phyloP scores from a whole-genome alignment of 306 rosid genomes.

The Gleditsia sinensis region DNA sequence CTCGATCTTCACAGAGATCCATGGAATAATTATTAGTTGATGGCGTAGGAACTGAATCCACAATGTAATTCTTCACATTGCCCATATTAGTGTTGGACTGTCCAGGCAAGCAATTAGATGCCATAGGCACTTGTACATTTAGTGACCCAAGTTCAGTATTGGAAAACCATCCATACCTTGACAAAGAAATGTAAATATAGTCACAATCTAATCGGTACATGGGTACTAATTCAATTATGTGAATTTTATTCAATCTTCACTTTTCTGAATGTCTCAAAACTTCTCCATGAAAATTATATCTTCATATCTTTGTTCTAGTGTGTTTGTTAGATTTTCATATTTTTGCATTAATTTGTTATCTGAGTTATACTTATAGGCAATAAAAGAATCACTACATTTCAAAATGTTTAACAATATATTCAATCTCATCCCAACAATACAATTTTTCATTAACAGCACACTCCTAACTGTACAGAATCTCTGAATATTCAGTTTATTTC shows the following conservation, averaged over 20 bases:
- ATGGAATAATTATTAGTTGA: constrained; percentile 43
- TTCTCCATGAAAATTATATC: constrained; percentile 8
- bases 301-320: background rate
- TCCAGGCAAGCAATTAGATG: constrained; percentile 49
- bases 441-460: constrained; percentile 9
- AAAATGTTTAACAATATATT: background rate
- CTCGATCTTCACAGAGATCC: constrained; percentile 50
- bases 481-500: background rate
- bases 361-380: background rate
- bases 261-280: constrained; percentile 8
- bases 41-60: constrained; percentile 39
- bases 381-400: constrained; percentile 12
- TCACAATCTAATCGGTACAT: constrained; percentile 16
- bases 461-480: background rate
- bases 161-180: constrained; percentile 97
- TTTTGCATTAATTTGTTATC: background rate
- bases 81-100: constrained; percentile 47
- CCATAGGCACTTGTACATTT: constrained; percentile 46
- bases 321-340: background rate
- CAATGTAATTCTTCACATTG: constrained; percentile 43
- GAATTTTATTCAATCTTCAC: constrained; percentile 11
- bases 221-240: constrained; percentile 7
- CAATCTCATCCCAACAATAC: background rate
- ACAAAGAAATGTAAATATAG: constrained; percentile 36
- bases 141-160: constrained; percentile 45